Conservation (phyloP, 768 basidiomycete species). For the Epithele typhae region DNA sequence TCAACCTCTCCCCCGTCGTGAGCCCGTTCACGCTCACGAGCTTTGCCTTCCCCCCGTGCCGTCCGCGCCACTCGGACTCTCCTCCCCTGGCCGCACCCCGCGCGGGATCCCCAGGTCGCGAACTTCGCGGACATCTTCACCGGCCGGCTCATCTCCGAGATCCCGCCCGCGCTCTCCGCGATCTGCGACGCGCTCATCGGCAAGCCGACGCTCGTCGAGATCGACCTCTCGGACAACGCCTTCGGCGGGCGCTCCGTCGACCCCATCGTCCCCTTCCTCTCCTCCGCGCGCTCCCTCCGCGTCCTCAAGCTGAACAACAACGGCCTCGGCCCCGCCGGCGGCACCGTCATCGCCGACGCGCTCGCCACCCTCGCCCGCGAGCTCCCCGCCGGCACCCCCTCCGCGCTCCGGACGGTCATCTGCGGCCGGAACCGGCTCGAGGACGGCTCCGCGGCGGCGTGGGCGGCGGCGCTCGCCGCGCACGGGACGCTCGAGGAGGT, state of each 20-base stretch:
- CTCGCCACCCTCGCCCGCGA: conserved; percentile 65
- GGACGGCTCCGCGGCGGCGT: conserved; percentile 76
- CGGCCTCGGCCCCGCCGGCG: conserved; percentile 89
- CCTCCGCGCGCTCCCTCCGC: conserved; percentile 75
- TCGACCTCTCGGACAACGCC: conserved; percentile 94
- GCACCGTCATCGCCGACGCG: conserved; percentile 80
- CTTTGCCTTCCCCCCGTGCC: neutral
- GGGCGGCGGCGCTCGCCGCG: conserved; percentile 85
- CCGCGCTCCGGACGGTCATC: conserved; percentile 74
- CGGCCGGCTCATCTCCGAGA: conserved; percentile 91
- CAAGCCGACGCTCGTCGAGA: conserved; percentile 76
- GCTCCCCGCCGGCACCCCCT: conserved; percentile 61
- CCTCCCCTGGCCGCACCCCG: neutral
- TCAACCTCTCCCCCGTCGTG: neutral
- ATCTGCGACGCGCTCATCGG: conserved; percentile 84
- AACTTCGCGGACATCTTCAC: conserved; percentile 99
- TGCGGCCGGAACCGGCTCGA: conserved; percentile 97
- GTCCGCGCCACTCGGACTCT: neutral
- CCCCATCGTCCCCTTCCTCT: conserved; percentile 87
- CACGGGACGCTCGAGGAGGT: conserved; percentile 82
- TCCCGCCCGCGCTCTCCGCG: conserved; percentile 82
- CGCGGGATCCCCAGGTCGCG: conserved; percentile 59
- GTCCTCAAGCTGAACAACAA: conserved; percentile 94
- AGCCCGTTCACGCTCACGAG: neutral
- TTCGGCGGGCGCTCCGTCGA: conserved; percentile 95